phyloP scores from a whole-genome alignment of 2,329 filamentous ascomycete genomes.

The Capronia americana region DNA sequence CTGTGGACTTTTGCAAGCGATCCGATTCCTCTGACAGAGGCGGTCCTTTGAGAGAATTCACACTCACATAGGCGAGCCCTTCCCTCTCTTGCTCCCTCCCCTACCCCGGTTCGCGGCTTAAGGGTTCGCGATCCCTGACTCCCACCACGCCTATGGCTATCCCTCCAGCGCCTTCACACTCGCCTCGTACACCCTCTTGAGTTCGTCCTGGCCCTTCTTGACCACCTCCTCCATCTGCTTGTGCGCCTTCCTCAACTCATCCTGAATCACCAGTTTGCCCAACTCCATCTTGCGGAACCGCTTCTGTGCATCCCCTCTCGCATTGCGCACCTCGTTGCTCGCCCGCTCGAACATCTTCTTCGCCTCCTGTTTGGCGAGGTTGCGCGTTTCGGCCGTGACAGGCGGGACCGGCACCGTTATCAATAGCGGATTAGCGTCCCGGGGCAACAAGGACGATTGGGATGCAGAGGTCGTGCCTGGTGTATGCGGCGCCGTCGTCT shows the following conservation, averaged over 20 bases:
- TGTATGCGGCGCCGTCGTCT: constrained; percentile 44
- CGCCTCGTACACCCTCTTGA: constrained; percentile 53
- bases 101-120: too few species aligned
- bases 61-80: not conserved
- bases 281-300: constrained; percentile 53
- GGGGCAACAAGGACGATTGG: constrained; percentile 22
- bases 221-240: constrained; percentile 56
- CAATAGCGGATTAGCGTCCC: constrained; percentile 50
- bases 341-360: constrained; percentile 54
- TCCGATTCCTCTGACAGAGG: not conserved
- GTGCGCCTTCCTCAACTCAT: constrained; percentile 54
- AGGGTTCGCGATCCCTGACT: not conserved
- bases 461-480: constrained; percentile 16
- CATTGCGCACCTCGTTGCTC: constrained; percentile 48
- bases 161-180: constrained; percentile 42
- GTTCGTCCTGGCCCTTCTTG: constrained; percentile 55
- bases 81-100: not conserved
- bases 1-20: not conserved
- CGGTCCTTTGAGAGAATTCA: not conserved
- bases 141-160: not conserved
- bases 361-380: constrained; percentile 49
- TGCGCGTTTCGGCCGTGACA: constrained; percentile 54
- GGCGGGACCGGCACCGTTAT: constrained; percentile 55
- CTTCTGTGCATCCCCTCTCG: constrained; percentile 54
- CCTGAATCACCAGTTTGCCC: constrained; percentile 51